Evolutionary conservation across 1,139 yeast genomes (phyloP).

Genomic region (Hemisphaericaspora xylofermentans): DNA sequence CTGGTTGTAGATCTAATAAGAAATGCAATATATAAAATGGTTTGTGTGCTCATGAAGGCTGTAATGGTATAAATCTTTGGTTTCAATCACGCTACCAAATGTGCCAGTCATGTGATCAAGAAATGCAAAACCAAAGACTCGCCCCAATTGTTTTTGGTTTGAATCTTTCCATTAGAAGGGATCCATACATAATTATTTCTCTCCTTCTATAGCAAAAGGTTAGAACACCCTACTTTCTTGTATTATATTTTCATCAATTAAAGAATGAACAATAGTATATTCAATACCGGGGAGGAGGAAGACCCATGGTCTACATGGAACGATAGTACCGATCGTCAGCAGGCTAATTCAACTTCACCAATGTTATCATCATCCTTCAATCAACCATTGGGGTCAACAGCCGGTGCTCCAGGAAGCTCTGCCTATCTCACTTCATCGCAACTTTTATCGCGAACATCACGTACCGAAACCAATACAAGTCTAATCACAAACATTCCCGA

Average conservation of each 20-base stretch:
- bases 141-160: too few species aligned
- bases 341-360: constrained; percentile 5
- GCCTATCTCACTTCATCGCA: constrained; percentile 30
- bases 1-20: too few species aligned
- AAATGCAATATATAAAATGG: too few species aligned
- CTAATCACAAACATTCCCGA: constrained; percentile 23
- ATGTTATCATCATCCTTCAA: constrained; percentile 5
- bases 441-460: constrained; percentile 14
- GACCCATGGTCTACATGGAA: constrained; percentile 47
- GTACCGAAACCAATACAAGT: neutral
- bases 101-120: too few species aligned
- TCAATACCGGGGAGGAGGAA: constrained; percentile 17
- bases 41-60: too few species aligned
- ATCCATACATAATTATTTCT: too few species aligned
- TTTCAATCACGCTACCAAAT: too few species aligned
- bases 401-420: constrained; percentile 7
- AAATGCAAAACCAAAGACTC: too few species aligned
- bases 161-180: too few species aligned
- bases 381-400: neutral
- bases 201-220: too few species aligned
- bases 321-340: constrained; percentile 11
- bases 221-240: neutral
- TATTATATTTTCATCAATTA: neutral
- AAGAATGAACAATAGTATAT: constrained; percentile 21
- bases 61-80: too few species aligned